A percentile compares a stretch with the other conserved stretches of the same genome.
These are phyloP conservation scores for Gamarada debralockiae DNA, from an alignment of 495 filamentous ascomycete species.

Conservation along the genomic window DNA sequence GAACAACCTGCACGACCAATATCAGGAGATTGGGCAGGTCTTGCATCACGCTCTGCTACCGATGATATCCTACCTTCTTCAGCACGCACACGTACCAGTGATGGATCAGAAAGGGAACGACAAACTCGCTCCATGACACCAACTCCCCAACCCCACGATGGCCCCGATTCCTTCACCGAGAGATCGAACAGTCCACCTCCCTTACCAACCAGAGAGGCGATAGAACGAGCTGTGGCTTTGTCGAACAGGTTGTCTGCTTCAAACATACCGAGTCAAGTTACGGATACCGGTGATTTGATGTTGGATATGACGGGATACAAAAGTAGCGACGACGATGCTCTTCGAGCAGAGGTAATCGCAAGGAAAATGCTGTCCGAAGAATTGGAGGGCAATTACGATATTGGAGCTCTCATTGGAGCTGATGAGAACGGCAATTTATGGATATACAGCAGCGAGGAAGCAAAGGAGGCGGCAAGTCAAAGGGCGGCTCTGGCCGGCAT, in stretches of 20 bases:
- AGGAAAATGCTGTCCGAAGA: slow-evolving; percentile 96
- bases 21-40: slow-evolving; percentile 38
- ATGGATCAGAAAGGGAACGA: slow-evolving; percentile 28
- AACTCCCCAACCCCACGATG: slow-evolving; percentile 31
- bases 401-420: slow-evolving; percentile 89
- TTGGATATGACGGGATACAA: slow-evolving; percentile 98
- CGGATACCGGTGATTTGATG: slow-evolving; percentile 93
- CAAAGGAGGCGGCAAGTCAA: slow-evolving; percentile 70
- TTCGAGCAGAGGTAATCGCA: slow-evolving; percentile 87
- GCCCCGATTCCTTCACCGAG: slow-evolving; percentile 36
- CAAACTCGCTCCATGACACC: slow-evolving; percentile 45
- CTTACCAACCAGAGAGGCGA: slow-evolving; percentile 68
- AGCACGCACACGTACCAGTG: slow-evolving; percentile 6
- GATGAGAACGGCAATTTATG: slow-evolving; percentile 95
- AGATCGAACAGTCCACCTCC: slow-evolving; percentile 75
- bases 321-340: slow-evolving; percentile 82
- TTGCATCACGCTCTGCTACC: slow-evolving; percentile 35
- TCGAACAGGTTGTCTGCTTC: slow-evolving; percentile 84
- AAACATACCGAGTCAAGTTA: slow-evolving; percentile 90
- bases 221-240: slow-evolving; percentile 76
- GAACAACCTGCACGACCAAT: slow-evolving; percentile 43
- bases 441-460: slow-evolving; percentile 98
- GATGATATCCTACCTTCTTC: slow-evolving; percentile 34
- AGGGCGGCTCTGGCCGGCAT: slow-evolving; percentile 28
- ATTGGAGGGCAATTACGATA: slow-evolving; percentile 91